Base-by-base conservation (phyloP, 192 early-diverging fungal species). In the Podila epicladia region DNA sequence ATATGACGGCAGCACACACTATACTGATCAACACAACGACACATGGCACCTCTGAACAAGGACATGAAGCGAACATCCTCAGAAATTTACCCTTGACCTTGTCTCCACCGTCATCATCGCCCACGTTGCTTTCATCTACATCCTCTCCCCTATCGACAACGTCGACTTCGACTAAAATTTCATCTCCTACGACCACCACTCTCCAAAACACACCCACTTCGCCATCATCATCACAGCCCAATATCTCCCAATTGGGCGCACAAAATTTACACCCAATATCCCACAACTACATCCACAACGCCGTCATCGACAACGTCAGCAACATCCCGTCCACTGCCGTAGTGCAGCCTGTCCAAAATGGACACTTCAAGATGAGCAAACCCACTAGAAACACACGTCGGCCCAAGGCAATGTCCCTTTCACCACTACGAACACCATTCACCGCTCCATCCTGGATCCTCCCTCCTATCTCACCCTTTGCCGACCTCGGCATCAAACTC, bases 381-480 rank as follows among this genome's bases (percentile, higher is more conserved):
- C 41, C 41, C 53, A 55, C 20, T 1, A 55, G 22, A 4, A 55
- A 5, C 9, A 12, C n/a, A 9, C 53, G 53, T 6, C 53, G 53
- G 5, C 53, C n/a, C 22, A 55, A 55, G 9, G 53, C 59, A 4
- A 61, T 26, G 22, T 19, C 22, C 3, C 15, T 61, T 20, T 61
- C 59, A 61, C 31, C 59, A 0, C 9, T 61, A 12, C 59, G 28
- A 19, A 61, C 59, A 13, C 59, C 28, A 31, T 26, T 61, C 29
- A 31, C 59, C 7, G 17, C 61, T 9, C 32, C 77, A 24, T 49
- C 71, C 3, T 80, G 62, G 53, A 48, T 73, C 17, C 66, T 80
- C 9, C 77, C 77, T 3, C 77, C 77, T 0, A 80, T 80, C 15
- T 71, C 77, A 0, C 62, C 70, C 32, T 80, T 80, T 55, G 55